These are phyloP conservation scores for Pseudocercospora vitis DNA, from an alignment of 2,329 filamentous ascomycete genomes.

Conservation along the genomic window DNA sequence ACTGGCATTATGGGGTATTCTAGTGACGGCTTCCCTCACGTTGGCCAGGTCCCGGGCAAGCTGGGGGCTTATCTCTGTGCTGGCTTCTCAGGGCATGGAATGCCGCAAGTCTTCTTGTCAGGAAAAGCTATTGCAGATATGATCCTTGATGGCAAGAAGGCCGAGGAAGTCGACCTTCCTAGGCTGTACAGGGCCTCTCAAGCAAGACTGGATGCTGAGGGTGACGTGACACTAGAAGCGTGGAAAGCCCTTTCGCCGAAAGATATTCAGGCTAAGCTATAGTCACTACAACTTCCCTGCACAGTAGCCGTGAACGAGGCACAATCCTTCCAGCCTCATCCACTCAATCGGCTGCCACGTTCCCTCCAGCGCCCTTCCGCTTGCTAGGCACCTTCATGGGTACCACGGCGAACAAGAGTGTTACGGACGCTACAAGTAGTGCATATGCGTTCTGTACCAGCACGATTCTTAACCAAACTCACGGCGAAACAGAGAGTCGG, in stretches of 20 bases:
- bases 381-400: constrained; percentile 58
- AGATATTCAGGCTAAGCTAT: constrained; percentile 18
- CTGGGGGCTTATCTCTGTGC: constrained; percentile 27
- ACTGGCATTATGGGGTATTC: constrained; percentile 42
- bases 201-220: constrained; percentile 20
- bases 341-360: constrained; percentile 10
- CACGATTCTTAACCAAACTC: no score
- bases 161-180: constrained; percentile 23
- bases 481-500: no score
- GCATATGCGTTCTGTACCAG: constrained; percentile 43
- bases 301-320: no score
- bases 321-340: no score
- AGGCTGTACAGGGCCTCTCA: constrained; percentile 22
- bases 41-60: constrained; percentile 28
- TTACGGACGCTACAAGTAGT: constrained; percentile 47
- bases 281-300: constrained; percentile 1
- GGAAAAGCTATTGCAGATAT: constrained; percentile 26
- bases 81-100: constrained; percentile 30
- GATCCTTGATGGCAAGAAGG: constrained; percentile 15
- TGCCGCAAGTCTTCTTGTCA: constrained; percentile 29
- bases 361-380: constrained; percentile 21
- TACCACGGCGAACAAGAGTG: constrained; percentile 52
- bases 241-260: constrained; percentile 19
- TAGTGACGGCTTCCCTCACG: constrained; percentile 25
- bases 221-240: constrained; percentile 20